Conservation (phyloP, 306 rosid genomes). For the Sphenostylis stenocarpa region DNA sequence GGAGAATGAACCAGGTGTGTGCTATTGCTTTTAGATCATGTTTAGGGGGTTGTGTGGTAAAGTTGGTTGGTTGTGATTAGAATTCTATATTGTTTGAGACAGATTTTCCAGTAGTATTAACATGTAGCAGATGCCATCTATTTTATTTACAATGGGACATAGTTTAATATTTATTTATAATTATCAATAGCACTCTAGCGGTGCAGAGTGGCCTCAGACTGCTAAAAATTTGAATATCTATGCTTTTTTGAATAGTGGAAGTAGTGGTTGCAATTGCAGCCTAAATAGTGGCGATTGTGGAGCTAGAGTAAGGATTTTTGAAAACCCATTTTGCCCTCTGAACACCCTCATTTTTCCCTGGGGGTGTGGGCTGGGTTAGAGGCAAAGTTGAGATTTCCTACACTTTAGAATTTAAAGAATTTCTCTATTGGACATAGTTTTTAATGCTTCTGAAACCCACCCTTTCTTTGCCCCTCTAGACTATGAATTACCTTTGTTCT, state of each 20-base stretch:
- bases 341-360: not conserved
- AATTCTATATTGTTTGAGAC: not conserved
- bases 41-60: conserved; percentile 3
- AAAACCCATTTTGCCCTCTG: not conserved
- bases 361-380: not conserved
- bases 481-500: too few relatives aligned
- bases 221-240: not conserved
- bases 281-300: not conserved
- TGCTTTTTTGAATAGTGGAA: not conserved
- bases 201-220: not conserved
- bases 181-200: not conserved
- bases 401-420: not conserved
- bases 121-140: not conserved
- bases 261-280: not conserved
- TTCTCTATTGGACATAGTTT: not conserved
- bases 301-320: not conserved
- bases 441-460: not conserved
- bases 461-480: not conserved
- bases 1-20: conserved; percentile 91
- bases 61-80: not conserved
- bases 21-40: conserved; percentile 23
- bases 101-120: conserved; percentile 6
- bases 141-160: conserved; percentile 16
- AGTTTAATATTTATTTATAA: not conserved
- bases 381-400: not conserved